These are phyloP conservation scores for Penicillium paneum DNA, from an alignment of 2,329 filamentous ascomycete genomes.

Conservation along the genomic window DNA sequence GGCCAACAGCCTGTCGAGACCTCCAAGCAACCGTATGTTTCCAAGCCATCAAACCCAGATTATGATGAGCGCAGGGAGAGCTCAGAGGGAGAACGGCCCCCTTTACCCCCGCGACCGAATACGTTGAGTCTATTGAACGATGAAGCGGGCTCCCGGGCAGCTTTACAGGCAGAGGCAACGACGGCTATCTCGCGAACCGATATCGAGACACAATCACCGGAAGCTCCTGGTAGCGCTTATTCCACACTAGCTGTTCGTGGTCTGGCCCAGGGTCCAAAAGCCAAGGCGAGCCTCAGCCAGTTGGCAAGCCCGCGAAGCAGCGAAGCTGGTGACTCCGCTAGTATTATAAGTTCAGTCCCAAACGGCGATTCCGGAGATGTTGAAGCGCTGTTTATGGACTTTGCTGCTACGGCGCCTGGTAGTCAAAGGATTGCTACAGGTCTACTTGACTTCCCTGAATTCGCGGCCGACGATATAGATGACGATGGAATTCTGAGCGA, in stretches of 20 bases:
- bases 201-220: slow-evolving; percentile 71
- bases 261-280: slow-evolving; percentile 30
- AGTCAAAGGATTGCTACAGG: slow-evolving; percentile 41
- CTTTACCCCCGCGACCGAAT: slow-evolving; percentile 47
- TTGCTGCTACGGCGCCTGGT: slow-evolving; percentile 47
- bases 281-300: slow-evolving; percentile 40
- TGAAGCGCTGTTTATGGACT: slow-evolving; percentile 76
- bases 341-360: slow-evolving; percentile 51
- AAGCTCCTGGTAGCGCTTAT: slow-evolving; percentile 65
- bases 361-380: slow-evolving; percentile 65
- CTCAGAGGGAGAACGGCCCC: slow-evolving; percentile 40
- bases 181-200: slow-evolving; percentile 81
- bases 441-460: slow-evolving; percentile 35
- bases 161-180: slow-evolving; percentile 64
- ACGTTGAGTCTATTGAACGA: slow-evolving; percentile 37
- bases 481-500: slow-evolving; percentile 66
- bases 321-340: slow-evolving; percentile 50
- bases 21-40: slow-evolving; percentile 8
- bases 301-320: slow-evolving; percentile 48
- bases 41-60: slow-evolving; percentile 17
- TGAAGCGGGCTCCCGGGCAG: slow-evolving; percentile 33
- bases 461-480: slow-evolving; percentile 52
- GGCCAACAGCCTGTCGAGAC: slow-evolving; percentile 11
- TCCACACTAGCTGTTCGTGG: slow-evolving; percentile 48
- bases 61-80: slow-evolving; percentile 22